These are phyloP conservation scores for Phytophthora fragariaefolia DNA, from an alignment of 352 stramenopile species.

Conservation along the genomic window DNA sequence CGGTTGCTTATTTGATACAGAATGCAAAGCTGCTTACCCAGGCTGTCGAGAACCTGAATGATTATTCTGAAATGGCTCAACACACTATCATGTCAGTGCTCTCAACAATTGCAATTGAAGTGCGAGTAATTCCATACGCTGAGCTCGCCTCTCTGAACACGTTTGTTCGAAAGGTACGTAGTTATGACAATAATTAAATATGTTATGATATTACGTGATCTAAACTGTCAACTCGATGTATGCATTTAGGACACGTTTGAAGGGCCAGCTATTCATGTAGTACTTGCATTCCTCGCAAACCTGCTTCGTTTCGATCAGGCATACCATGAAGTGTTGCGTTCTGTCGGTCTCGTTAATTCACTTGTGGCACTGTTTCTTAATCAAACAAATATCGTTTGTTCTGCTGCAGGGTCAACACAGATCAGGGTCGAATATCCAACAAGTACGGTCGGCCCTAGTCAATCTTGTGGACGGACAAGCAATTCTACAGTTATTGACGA, in stretches of 20 bases:
- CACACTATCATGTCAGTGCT: constrained; percentile 62
- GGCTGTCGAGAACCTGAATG: constrained; percentile 51
- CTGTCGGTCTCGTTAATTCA: constrained; percentile 45
- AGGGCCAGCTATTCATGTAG: constrained; percentile 35
- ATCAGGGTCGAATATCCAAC: constrained; percentile 64
- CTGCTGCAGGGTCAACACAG: constrained; percentile 36
- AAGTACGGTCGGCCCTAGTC: constrained; percentile 40
- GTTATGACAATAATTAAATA: neutral
- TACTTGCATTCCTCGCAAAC: constrained; percentile 50
- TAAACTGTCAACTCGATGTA: constrained; percentile 27
- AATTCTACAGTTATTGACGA: constrained; percentile 41
- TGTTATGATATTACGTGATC: too few species aligned
- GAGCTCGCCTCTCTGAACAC: constrained; percentile 48
- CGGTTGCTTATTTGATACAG: constrained; percentile 29
- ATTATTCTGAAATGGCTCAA: constrained; percentile 55
- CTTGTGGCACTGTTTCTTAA: constrained; percentile 52
- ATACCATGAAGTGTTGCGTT: constrained; percentile 50
- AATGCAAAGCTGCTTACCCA: constrained; percentile 46
- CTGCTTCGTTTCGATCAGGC: constrained; percentile 52
- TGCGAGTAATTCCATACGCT: constrained; percentile 56
- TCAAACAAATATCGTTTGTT: constrained; percentile 41
- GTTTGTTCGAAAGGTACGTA: constrained; percentile 41
- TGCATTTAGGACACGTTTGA: constrained; percentile 27
- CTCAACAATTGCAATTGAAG: constrained; percentile 64
- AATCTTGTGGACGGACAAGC: constrained; percentile 18